phyloP scores from a whole-genome alignment of 78 protist species.

The Pirum gemmata region DNA sequence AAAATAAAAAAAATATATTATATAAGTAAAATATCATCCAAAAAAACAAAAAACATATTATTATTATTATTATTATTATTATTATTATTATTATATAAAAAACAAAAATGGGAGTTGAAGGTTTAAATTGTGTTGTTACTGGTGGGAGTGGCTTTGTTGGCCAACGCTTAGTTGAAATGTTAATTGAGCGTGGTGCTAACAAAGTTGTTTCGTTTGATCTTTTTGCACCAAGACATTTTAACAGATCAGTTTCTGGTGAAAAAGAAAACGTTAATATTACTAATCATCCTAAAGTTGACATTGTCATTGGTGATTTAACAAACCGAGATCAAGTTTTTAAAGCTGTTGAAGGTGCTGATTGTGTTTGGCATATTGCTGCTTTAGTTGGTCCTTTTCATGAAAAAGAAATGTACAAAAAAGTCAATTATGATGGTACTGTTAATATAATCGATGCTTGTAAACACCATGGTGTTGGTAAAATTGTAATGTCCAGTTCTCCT shows the following conservation, averaged over 20 bases:
- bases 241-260: not conserved
- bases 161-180: slow-evolving; percentile 66
- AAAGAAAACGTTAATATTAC: not conserved
- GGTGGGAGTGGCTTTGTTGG: slow-evolving; percentile 73
- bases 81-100: too few relatives aligned
- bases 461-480: slow-evolving; percentile 26
- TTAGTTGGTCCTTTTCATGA: slow-evolving; percentile 68
- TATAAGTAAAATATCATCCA: too few relatives aligned
- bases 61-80: too few relatives aligned
- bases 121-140: slow-evolving; percentile 55
- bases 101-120: slow-evolving; percentile 30
- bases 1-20: too few relatives aligned
- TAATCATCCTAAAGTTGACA: too few relatives aligned
- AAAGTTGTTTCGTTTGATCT: not conserved
- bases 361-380: slow-evolving; percentile 67
- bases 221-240: not conserved
- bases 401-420: slow-evolving; percentile 43
- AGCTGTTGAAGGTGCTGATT: slow-evolving; percentile 54
- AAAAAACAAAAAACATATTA: too few relatives aligned
- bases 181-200: slow-evolving; percentile 64
- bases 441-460: slow-evolving; percentile 61
- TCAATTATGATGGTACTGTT: slow-evolving; percentile 61
- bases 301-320: slow-evolving; percentile 46
- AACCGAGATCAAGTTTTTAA: slow-evolving; percentile 9
- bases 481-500: slow-evolving; percentile 57